phyloP scores from a whole-genome alignment of 2,329 filamentous ascomycete genomes.

The Colletotrichum lentis region DNA sequence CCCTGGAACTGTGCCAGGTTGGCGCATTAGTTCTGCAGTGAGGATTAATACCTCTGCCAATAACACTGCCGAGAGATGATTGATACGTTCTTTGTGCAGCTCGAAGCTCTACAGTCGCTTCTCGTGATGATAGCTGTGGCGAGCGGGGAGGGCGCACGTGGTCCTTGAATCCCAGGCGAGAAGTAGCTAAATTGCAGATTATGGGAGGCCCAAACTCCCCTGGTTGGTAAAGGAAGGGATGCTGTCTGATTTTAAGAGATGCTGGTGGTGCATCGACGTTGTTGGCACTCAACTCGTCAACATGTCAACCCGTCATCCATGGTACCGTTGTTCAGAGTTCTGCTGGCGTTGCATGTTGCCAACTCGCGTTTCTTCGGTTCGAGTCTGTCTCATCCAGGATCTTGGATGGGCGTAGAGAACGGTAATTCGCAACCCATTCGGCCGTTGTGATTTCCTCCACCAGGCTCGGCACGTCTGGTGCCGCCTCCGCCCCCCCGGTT shows the following conservation, averaged over 20 bases:
- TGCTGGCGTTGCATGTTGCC: background rate
- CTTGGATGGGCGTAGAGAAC: background rate
- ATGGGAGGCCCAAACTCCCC: background rate
- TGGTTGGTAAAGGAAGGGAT: background rate
- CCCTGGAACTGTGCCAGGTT: too few relatives aligned
- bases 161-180: background rate
- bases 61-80: background rate
- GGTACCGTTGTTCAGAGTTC: background rate
- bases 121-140: background rate
- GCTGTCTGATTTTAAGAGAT: background rate
- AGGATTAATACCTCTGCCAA: background rate
- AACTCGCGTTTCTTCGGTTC: background rate
- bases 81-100: background rate
- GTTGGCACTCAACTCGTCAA: background rate
- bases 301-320: background rate
- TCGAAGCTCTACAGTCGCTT: background rate
- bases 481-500: background rate
- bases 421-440: background rate
- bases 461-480: background rate
- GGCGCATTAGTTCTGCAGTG: background rate
- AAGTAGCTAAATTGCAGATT: background rate
- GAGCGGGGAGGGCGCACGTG: background rate
- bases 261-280: background rate
- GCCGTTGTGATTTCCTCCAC: background rate
- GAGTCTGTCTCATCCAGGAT: background rate